Evolutionary conservation across 371 early-diverging fungal species (phyloP), one percentile per base, ranked within the genome.

Genomic region (Mucor saturninus): DNA sequence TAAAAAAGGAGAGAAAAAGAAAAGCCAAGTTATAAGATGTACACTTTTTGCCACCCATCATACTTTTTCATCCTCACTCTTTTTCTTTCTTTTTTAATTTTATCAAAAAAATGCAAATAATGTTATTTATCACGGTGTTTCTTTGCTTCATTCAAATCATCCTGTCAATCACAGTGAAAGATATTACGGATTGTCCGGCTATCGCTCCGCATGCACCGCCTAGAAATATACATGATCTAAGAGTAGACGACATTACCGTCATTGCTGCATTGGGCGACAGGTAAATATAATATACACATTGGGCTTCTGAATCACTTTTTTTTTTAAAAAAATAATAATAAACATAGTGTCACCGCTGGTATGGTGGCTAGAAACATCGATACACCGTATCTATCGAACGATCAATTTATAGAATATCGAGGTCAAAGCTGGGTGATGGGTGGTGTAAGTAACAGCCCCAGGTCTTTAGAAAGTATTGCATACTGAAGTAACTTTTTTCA

Each of bases 261-360:
- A 61, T 72, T 15, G 69, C 66, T 38, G 69, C 66, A 5, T 28
- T 72, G 37, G 73, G 73, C 2, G 79, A 79, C 43, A 79, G 79
- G 79, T 72, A 73, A 21, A 21, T 21, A 21, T 0, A 21, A 21
- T 21, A 21, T 21, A 21, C 21, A 21, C 21, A 21, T 21, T 21
- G 21, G 21, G 21, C 21, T 21, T 21, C 21, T 21, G 21, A 21
- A 21, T 21, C 21, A 21, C 1, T 21, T 21, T 21, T 21, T 21
- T 21, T 21, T 21, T 21, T 21, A 21, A 21, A 21, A 46, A 26
- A 46, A 5, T 45, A n/a, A n/a, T 15, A 2, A 3, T 21, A 21
- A 21, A 15, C 15, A 0, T 54, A 79, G 79, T 54, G 55, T 79
- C 21, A 56, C 74, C 5, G 69, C 76, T 2, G 79, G 72, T 29